Evolutionary conservation across 495 filamentous ascomycete species (phyloP), one percentile per base, ranked within the genome.

Genomic region (Penicillium bialowiezense): DNA sequence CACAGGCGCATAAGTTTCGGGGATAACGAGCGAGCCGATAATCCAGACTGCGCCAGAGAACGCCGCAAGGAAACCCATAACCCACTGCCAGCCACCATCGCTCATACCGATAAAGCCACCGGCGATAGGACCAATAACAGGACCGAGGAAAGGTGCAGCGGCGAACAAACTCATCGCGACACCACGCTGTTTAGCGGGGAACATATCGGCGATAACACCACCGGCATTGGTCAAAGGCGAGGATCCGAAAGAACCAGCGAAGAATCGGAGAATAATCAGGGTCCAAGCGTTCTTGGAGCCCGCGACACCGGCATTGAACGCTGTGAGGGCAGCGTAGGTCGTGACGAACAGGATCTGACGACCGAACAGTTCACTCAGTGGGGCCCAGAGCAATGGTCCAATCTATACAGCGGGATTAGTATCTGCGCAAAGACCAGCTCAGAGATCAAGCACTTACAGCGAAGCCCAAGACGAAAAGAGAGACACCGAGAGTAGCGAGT

Each of bases 121-220:
- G 12, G 73, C 75, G 19, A 81, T 77, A 5, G 78, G 79, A 13
- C 77, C 83, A 12, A 89, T 67, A 3, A 80, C 74, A n/a, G 86
- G 86, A 7, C 86, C 86, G 13, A 88, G 60, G 67, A 88, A 88
- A 8, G 85, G 84, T 8, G 85, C 84, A 40, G 77, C 74, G 36
- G 82, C 78, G 56, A 88, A 90, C 44, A 88, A 41, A 47, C 76
- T 76, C 54, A 78, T 74, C 0, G 85, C 87, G 12, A 85, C 51
- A 38, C 87, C 87, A 54, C 87, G 71, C 56, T 89, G 67, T 48
- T 65, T 70, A 3, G 81, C 79, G 8, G 70, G 55, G 56, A 89
- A 90, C 77, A 89, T 85, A 54, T 91, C 85, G 24, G 86, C 83
- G 54, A 90, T 87, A 28, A 89, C 81, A 59, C 86, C 86, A 49